Evolutionary conservation across 2,329 filamentous ascomycete species (phyloP), one percentile per base, ranked within the genome.

Genomic region (Neonectria neomacrospora): DNA sequence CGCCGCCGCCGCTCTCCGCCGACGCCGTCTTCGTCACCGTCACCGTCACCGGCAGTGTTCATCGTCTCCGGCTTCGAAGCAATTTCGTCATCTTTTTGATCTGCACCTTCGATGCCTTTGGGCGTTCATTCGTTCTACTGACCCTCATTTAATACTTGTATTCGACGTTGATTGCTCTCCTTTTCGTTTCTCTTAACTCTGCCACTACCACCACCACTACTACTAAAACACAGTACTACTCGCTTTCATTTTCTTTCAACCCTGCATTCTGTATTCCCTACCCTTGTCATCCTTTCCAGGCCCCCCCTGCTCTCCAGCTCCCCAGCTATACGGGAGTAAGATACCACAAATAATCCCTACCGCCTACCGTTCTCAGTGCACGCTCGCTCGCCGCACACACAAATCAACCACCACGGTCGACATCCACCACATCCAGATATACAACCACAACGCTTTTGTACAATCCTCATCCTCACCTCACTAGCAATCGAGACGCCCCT

Each of bases 311-410:
- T 20, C 26, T 9, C 16, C 16, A 28, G 45, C 45, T 48, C 45
- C 45, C 45, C 47, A 50, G 47, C 28, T 50, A 50, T 50, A 50
- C 47, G 47, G 47, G 47, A 50, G 47, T 50, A 50, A 50, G 47
- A 50, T 50, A 50, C 47, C 47, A 45, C 22, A 45, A 16, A 23
- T 4, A 45, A 45, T 16, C 42, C 42, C 42, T 23, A 28, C 42
- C 42, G 22, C 47, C 16, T 50, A 50, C 47, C n/a, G 37, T 41
- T 41, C 37, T 4, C 16, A 18, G 37, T 41, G 37, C 37, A 41
- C 37, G 14, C 23, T n/a, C 26, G 10, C 45, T 28, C 45, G n/a
- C 45, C 45, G 20, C 26, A 30, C 45, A 12, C 34, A 37, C 34
- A 37, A 37, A 37, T 48, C 45, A 8, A 30, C 45, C 16, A n/a